Conservation (phyloP, 768 basidiomycete genomes). For the Lentinula detonsa region DNA sequence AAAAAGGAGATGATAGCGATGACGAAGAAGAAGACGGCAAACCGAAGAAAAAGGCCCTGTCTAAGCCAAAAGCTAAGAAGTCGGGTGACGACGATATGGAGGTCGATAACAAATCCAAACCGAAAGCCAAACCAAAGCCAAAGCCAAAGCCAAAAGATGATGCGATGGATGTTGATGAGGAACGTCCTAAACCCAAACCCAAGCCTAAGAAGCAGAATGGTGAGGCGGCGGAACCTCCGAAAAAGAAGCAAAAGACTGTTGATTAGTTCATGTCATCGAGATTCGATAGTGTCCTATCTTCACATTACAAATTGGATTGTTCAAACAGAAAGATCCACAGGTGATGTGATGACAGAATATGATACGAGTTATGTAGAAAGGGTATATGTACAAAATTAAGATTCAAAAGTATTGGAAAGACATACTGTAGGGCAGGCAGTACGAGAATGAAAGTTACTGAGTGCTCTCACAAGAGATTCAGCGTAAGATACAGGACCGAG, state of each 20-base stretch:
- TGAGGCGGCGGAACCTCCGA: conserved; percentile 48
- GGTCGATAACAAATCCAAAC: conserved; percentile 27
- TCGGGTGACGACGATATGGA: conserved; percentile 30
- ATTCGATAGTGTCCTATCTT: neutral
- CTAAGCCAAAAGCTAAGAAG: conserved; percentile 44
- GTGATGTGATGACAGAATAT: neutral
- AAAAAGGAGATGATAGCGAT: conserved; percentile 29
- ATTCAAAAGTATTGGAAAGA: neutral
- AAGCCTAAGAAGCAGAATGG: conserved; percentile 41
- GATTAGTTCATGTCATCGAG: conserved; percentile 18
- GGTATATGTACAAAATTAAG: neutral
- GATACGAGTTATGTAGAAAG: neutral
- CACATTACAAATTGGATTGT: neutral
- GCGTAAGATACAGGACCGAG: too few species aligned
- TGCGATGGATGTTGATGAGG: conserved; percentile 44
- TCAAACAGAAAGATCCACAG: neutral
- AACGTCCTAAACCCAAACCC: conserved; percentile 31
- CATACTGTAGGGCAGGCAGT: too few species aligned
- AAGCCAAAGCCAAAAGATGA: conserved; percentile 36
- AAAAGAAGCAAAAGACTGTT: conserved; percentile 70
- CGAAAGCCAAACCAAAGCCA: conserved; percentile 32
- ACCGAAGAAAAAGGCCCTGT: conserved; percentile 33
- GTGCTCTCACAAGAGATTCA: neutral
- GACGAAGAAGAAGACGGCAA: conserved; percentile 31
- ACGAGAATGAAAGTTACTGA: neutral